Evolutionary conservation across 2,329 filamentous ascomycete species (phyloP), one percentile per base, ranked within the genome.

Genomic region (Curvularia verruculosa): DNA sequence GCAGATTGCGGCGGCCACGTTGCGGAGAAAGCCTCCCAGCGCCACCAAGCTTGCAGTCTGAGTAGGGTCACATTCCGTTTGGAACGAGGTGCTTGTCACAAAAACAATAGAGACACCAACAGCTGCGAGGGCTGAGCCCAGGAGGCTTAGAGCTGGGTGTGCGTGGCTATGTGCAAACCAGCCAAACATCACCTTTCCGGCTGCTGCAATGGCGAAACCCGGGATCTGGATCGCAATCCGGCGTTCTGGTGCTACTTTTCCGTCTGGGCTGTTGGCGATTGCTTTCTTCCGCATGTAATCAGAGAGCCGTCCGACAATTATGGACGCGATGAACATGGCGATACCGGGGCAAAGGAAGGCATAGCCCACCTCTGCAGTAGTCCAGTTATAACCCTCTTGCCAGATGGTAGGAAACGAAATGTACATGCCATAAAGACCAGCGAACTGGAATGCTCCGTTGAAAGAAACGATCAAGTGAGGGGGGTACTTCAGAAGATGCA

Each of bases 21-120:
- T 80, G 2, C 78, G 73, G 28, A 80, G 68, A 58, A 79, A 69
- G 47, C 77, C 76, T 4, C 72, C 75, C 6, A 80, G 65, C 0
- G 78, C 78, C 43, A 80, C 77, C 7, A 78, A 67, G 18, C 71
- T 75, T 3, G 79, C 79, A 15, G 78, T 75, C 46, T 77, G 75
- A 41, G 72, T 61, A 10, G 75, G 73, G 2, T 75, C 71, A 51
- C 74, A 78, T 54, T 79, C 76, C 12, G 78, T 79, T 39, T 79
- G 71, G 57, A 78, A 80, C 1, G 76, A 75, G 0, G 77, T 79
- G 21, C 72, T 78, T 2, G 77, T 74, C 18, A 80, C 75, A 54
- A 80, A 78, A 41, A 80, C 77, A 59, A 78, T 37, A 9, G 66
- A 66, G 8, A 62, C 77, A 6, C 76, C 76, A 55, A 77, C 75